Evolutionary conservation across 2,329 filamentous ascomycete genomes (phyloP).

Genomic region (Didymosphaeria variabile): DNA sequence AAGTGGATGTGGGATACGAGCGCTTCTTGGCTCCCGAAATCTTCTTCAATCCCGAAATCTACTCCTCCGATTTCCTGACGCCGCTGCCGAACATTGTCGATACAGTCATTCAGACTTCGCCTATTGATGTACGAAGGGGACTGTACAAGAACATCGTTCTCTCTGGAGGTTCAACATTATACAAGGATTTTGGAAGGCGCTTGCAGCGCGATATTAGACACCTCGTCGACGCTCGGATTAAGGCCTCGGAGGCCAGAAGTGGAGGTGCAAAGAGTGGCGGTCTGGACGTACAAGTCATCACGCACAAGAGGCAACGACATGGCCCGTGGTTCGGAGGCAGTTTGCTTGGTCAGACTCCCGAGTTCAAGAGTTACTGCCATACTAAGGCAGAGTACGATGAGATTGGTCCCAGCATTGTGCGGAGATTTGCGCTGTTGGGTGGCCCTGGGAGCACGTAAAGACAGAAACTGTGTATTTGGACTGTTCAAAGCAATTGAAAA

Average conservation of each 20-base stretch:
- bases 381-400: constrained; percentile 81
- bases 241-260: constrained; percentile 88
- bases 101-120: constrained; percentile 94
- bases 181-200: constrained; percentile 97
- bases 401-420: constrained; percentile 93
- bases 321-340: constrained; percentile 99
- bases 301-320: constrained; percentile 96
- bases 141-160: constrained; percentile 99
- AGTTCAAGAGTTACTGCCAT: constrained; percentile 99
- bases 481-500: neutral
- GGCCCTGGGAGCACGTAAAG: constrained; percentile 81
- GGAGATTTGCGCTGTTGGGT: constrained; percentile 91
- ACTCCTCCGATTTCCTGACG: constrained; percentile 97
- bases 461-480: neutral
- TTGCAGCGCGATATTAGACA: constrained; percentile 98
- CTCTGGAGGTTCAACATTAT: constrained; percentile 94
- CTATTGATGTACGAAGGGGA: constrained; percentile 95
- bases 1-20: constrained; percentile 95
- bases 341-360: constrained; percentile 93
- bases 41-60: constrained; percentile 99
- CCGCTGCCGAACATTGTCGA: constrained; percentile 94
- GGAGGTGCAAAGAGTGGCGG: constrained; percentile 93
- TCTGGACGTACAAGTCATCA: constrained; percentile 94
- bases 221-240: constrained; percentile 90
- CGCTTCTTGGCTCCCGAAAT: constrained; percentile 98